These are phyloP conservation scores for Brassica incana DNA, from an alignment of 345 rosid genomes.

Conservation along the genomic window DNA sequence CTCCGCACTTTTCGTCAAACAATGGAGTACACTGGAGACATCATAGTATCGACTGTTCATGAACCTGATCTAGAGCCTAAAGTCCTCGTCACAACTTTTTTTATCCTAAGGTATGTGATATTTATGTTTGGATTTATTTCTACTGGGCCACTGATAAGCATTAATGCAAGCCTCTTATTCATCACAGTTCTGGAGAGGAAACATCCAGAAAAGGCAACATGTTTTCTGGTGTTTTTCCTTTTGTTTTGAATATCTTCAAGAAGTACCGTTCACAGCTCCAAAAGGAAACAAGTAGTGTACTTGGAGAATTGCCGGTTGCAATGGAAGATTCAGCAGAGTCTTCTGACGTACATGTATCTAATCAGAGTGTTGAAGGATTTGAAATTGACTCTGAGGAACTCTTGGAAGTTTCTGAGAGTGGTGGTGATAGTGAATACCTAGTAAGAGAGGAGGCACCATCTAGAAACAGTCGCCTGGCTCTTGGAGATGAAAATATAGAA, in stretches of 20 bases:
- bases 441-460: conserved; percentile 38
- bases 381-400: conserved; percentile 41
- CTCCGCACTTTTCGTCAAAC: conserved; percentile 67
- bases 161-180: conserved; percentile 35
- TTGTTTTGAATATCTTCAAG: conserved; percentile 54
- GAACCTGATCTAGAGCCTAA: conserved; percentile 70
- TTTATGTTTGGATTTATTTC: conserved; percentile 14
- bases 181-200: conserved; percentile 41
- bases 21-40: conserved; percentile 57
- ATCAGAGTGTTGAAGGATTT: conserved; percentile 39
- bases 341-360: conserved; percentile 28
- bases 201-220: conserved; percentile 48
- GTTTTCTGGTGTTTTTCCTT: conserved; percentile 72
- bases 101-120: conserved; percentile 60
- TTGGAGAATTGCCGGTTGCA: conserved; percentile 29
- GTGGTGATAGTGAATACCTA: conserved; percentile 43
- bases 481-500: conserved; percentile 48
- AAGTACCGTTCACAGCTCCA: conserved; percentile 42
- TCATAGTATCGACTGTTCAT: conserved; percentile 52
- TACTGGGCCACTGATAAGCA: conserved; percentile 10
- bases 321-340: conserved; percentile 33
- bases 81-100: conserved; percentile 61
- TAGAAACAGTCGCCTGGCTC: conserved; percentile 34
- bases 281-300: conserved; percentile 32
- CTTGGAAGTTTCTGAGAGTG: conserved; percentile 30